phyloP scores from a whole-genome alignment of 192 early-diverging fungal species.

The Kickxella alabastrina region DNA sequence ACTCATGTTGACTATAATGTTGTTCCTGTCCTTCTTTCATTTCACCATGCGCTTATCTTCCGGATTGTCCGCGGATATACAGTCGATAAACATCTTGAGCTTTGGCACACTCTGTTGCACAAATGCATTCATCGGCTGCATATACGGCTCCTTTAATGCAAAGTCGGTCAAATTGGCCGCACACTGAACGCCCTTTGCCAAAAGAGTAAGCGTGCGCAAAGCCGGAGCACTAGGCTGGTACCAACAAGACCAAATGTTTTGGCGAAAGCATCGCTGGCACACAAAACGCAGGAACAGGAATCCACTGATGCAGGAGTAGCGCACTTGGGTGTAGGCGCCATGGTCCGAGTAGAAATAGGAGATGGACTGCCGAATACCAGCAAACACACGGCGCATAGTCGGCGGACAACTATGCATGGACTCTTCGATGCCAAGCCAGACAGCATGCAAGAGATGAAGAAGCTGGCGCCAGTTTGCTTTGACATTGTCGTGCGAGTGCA shows the following conservation, averaged over 20 bases:
- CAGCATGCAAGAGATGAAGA: conserved; percentile 39
- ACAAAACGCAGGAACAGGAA: conserved; percentile 70
- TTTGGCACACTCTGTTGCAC: conserved; percentile 57
- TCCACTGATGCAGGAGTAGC: conserved; percentile 56
- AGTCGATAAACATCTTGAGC: conserved; percentile 62
- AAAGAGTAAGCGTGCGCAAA: conserved; percentile 61
- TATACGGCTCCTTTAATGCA: conserved; percentile 63
- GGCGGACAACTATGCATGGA: conserved; percentile 21
- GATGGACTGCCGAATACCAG: conserved; percentile 18
- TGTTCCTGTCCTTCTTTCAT: too few species aligned
- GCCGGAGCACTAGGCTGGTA: conserved; percentile 54
- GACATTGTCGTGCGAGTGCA: conserved; percentile 14
- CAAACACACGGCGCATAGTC: conserved; percentile 48
- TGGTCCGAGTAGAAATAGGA: conserved; percentile 12
- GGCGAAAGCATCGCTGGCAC: too few species aligned
- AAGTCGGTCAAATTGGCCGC: conserved; percentile 65
- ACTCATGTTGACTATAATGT: too few species aligned
- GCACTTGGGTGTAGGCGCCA: conserved; percentile 13
- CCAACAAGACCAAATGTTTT: too few species aligned
- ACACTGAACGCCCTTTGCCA: conserved; percentile 71
- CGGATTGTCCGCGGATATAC: conserved; percentile 25
- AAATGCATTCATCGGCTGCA: conserved; percentile 62
- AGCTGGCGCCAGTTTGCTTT: conserved; percentile 53
- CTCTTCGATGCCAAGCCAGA: conserved; percentile 54
- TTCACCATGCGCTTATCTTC: too few species aligned